Evolutionary conservation across 768 basidiomycete genomes (phyloP), one percentile per base, ranked within the genome.

Genomic region (Clitopilus passeckerianus): DNA sequence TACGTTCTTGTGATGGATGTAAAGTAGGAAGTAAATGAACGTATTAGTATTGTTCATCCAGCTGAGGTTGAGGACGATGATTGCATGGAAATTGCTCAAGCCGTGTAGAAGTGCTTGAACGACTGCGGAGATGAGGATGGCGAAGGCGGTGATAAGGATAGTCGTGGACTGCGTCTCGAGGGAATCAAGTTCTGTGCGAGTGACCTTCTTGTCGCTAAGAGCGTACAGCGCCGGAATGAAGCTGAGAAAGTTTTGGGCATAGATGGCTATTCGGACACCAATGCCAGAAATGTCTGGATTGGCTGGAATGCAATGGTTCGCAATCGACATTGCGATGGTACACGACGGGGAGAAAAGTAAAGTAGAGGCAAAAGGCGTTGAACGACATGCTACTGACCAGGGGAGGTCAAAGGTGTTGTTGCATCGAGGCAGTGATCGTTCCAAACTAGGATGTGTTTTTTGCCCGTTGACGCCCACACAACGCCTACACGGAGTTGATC

Each of bases 41-140:
- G 46, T 20, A 37, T 63, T 69, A 3, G 65, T 68, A 41, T 67
- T 68, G 54, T 65, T 70, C 61, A 68, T 69, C 70, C 70, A 72
- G 60, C 66, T 67, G 41, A 69, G 64, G 52, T 61, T 64, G 54
- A 73, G 69, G 18, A 73, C 56, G 56, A 73, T 64, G 35, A 34
- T 59, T 6, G 59, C 65, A 56, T 70, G 67, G 57, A 64, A 67
- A 24, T 55, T 63, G 4, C 64, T 56, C 12, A 72, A 23, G 6
- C 57, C 58, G 4, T 44, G 8, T 0, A 64, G 63, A 20, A 18
- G 22, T 1, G 64, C 68, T 56, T 69, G 60, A 9, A 69, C 59
- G 22, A 69, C 60, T 5, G 67, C 62, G 0, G 70, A 65, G 23
- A 70, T 56, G 3, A 72, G 63, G 8, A 71, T 59, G 30, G 66